Conservation (phyloP, 768 basidiomycete species). For the Suillus discolor region DNA sequence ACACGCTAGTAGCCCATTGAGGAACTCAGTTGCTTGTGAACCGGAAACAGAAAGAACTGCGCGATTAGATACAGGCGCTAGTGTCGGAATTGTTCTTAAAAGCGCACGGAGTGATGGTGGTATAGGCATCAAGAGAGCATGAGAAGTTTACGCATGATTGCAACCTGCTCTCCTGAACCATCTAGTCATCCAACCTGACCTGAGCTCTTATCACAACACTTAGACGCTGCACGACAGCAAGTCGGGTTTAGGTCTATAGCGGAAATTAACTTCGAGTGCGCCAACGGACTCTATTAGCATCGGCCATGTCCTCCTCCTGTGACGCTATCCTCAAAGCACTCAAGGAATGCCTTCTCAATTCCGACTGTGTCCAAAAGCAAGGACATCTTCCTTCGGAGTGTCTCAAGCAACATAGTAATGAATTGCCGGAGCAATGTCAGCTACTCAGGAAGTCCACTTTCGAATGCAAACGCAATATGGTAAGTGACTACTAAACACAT, state of each 20-base stretch:
- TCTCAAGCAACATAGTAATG: conserved; percentile 69
- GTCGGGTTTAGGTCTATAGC: neutral
- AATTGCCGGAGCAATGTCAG: conserved; percentile 82
- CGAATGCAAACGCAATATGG: conserved; percentile 92
- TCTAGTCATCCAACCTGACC: neutral
- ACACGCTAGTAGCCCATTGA: conserved; percentile 74
- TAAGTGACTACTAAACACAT: conserved; percentile 36
- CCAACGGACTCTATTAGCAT: neutral
- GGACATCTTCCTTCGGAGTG: conserved; percentile 84
- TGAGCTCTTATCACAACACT: neutral
- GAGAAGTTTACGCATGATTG: conserved; percentile 7
- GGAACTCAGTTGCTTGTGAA: conserved; percentile 77
- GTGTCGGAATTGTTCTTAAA: conserved; percentile 47
- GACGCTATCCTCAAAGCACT: conserved; percentile 74
- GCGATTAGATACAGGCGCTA: conserved; percentile 67
- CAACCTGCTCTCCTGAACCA: neutral
- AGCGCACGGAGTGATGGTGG: conserved; percentile 46
- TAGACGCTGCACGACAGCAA: neutral
- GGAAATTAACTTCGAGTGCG: neutral
- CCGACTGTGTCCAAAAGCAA: conserved; percentile 85
- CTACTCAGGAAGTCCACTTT: conserved; percentile 80
- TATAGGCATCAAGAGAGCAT: conserved; percentile 29
- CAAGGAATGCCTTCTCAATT: conserved; percentile 81
- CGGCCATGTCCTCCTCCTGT: conserved; percentile 78
- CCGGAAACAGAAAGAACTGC: conserved; percentile 78